Evolutionary conservation across 2,329 filamentous ascomycete genomes (phyloP).

Genomic region (Aspergillus versicolor): DNA sequence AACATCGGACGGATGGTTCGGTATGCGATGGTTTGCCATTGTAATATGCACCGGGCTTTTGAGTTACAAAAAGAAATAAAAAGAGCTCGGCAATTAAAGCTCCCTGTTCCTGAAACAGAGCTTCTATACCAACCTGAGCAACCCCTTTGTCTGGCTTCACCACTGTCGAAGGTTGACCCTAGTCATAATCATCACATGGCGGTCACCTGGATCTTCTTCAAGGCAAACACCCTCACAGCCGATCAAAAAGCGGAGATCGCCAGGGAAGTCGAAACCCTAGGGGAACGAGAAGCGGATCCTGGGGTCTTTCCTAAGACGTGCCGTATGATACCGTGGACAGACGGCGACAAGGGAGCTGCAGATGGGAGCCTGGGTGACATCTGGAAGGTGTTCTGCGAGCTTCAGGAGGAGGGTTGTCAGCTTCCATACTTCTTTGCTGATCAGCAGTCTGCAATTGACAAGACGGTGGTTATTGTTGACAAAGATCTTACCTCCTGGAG

Average conservation of each 20-base stretch:
- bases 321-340: background rate
- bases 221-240: background rate
- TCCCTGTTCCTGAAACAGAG: background rate
- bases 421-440: background rate
- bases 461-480: background rate
- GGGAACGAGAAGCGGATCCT: background rate
- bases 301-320: background rate
- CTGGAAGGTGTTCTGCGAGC: constrained; percentile 1
- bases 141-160: background rate
- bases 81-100: too few species aligned
- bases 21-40: background rate
- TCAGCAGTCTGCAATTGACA: background rate
- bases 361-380: background rate
- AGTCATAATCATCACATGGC: background rate
- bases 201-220: background rate
- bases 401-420: background rate
- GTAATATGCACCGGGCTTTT: background rate
- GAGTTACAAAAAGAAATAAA: background rate
- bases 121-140: background rate
- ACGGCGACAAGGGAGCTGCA: background rate
- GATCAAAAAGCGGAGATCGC: background rate
- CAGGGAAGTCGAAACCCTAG: background rate
- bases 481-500: background rate
- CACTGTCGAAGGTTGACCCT: background rate
- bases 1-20: background rate